These are phyloP conservation scores for Exsudoporus frostii DNA, from an alignment of 768 basidiomycete genomes.

Conservation along the genomic window DNA sequence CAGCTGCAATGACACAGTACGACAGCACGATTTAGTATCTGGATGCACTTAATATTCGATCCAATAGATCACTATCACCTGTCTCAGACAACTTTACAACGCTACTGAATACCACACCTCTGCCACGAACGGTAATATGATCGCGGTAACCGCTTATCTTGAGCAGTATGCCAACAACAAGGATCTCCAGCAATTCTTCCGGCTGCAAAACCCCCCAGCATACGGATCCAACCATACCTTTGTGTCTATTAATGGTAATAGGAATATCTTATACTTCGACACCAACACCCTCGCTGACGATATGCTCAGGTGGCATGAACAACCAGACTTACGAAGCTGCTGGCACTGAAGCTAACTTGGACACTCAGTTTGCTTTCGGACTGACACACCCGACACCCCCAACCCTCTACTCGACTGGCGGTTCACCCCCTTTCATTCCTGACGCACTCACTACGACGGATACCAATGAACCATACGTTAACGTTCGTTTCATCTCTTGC, in stretches of 20 bases:
- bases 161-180: constrained; percentile 50
- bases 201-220: constrained; percentile 46
- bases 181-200: constrained; percentile 53
- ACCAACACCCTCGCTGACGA: constrained; percentile 4
- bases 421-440: constrained; percentile 56
- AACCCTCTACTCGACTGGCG: constrained; percentile 61
- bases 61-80: constrained; percentile 48
- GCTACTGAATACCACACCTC: constrained; percentile 44
- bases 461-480: too few species aligned
- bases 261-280: not conserved
- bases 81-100: constrained; percentile 56
- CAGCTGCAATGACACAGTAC: constrained; percentile 42
- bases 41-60: not conserved
- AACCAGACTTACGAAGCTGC: constrained; percentile 51
- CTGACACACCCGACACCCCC: constrained; percentile 57
- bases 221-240: constrained; percentile 49
- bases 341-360: constrained; percentile 64
- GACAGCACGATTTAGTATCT: not conserved
- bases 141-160: constrained; percentile 56
- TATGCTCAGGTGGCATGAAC: constrained; percentile 52
- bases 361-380: constrained; percentile 66
- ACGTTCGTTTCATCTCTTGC: constrained; percentile 28
- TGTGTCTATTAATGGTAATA: constrained; percentile 52
- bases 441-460: too few species aligned
- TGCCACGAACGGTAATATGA: constrained; percentile 42